These are phyloP conservation scores for Gaultheria prostrata DNA, from an alignment of 148 eudicot genomes.

Conservation along the genomic window DNA sequence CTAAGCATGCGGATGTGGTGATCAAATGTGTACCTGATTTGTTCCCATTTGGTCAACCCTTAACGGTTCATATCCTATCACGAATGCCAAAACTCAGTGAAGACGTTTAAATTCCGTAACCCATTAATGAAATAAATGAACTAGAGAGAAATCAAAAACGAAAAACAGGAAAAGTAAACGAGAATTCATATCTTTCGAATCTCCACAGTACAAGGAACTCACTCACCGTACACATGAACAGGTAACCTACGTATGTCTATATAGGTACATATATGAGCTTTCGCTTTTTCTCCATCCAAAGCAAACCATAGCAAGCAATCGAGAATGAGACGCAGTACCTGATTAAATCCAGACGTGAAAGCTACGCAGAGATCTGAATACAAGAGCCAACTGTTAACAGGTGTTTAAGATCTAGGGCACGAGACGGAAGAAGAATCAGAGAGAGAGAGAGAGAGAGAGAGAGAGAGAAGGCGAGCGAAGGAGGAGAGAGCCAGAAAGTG, in stretches of 20 bases:
- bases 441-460: constrained; percentile 3
- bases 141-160: not conserved
- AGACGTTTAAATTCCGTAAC: not conserved
- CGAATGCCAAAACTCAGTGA: not conserved
- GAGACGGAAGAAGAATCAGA: not conserved
- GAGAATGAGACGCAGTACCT: constrained; percentile 19
- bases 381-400: not conserved
- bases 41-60: not conserved
- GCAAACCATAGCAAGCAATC: not conserved
- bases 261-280: not conserved
- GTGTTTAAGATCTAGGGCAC: constrained; percentile 25
- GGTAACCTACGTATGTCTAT: not conserved
- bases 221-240: not conserved
- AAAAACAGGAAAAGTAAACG: not conserved
- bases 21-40: not conserved
- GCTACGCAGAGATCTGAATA: not conserved
- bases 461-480: not conserved
- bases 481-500: not conserved
- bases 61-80: not conserved
- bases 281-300: not conserved
- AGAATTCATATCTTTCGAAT: not conserved
- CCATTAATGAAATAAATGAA: not conserved
- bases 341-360: constrained; percentile 8
- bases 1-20: not conserved
- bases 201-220: not conserved